A percentile compares a stretch with the other conserved stretches of the same genome.
Conservation (phyloP, 2,329 filamentous ascomycete species). For the Aspergillus sp. region DNA sequence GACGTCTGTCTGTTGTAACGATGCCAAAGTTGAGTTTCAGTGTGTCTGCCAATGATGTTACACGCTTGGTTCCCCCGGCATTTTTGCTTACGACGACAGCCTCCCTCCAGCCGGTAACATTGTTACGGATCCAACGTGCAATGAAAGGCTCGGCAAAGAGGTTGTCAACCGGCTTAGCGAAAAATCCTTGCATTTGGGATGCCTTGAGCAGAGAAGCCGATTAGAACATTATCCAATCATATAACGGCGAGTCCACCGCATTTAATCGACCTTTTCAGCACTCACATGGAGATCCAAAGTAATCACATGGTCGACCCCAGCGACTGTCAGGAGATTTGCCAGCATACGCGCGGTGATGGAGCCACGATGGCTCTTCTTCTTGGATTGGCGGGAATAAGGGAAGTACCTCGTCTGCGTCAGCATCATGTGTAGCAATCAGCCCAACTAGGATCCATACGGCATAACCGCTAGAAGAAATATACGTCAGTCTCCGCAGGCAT, state of each 20-base stretch:
- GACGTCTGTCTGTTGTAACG: constrained; percentile 64
- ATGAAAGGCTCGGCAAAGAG: constrained; percentile 94
- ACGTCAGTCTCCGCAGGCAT: constrained; percentile 9
- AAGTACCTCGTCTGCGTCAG: constrained; percentile 66
- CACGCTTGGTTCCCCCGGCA: constrained; percentile 92
- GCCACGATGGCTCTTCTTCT: constrained; percentile 96
- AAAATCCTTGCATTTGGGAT: constrained; percentile 99
- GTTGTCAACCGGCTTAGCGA: constrained; percentile 96
- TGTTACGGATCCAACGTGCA: constrained; percentile 89
- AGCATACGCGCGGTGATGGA: constrained; percentile 97
- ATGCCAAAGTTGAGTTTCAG: constrained; percentile 97
- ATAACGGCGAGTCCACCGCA: constrained; percentile 2
- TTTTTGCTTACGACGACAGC: constrained; percentile 98
- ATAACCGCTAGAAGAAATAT: constrained; percentile 39
- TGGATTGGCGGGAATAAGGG: constrained; percentile 98
- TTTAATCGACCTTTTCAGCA: constrained; percentile 14
- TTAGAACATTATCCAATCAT: constrained; percentile 19
- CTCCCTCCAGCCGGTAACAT: constrained; percentile 81
- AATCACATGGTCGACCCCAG: constrained; percentile 95
- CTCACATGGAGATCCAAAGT: constrained; percentile 88
- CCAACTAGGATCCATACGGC: constrained; percentile 44
- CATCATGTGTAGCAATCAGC: constrained; percentile 29
- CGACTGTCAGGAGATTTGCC: constrained; percentile 88
- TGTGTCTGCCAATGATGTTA: constrained; percentile 92
- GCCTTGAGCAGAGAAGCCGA: constrained; percentile 46